Evolutionary conservation across 1,139 yeast species (phyloP), one percentile per base, ranked within the genome.

Genomic region (Chernovozyma aurita): DNA sequence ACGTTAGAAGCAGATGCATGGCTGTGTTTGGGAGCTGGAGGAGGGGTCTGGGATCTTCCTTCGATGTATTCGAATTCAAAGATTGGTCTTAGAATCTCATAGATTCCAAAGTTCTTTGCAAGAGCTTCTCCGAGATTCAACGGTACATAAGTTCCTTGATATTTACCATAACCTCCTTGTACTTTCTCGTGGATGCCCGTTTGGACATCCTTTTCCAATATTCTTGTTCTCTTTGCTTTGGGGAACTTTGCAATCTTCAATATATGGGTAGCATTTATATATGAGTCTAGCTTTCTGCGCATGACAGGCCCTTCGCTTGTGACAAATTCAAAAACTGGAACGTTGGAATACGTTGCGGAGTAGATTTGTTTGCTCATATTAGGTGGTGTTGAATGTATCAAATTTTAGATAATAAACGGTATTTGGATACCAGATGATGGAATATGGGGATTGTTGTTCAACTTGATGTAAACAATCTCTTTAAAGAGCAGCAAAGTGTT

Each of bases 91-190:
- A 92, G 63, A 18, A 74, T 69, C 2, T 76, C 84, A 41, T 70
- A 71, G 1, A 90, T 96, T 1, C 76, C 81, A 51, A 85, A 90
- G 49, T 79, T 80, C 34, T 65, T 66, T 2, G 96, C 95, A 25
- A 85, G 63, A 6, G 73, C 70, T 1, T 72, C 73, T 0, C 90
- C 86, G 24, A 83, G 61, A 20, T 74, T 73, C 42, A 76, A 64
- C 0, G 96, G 95, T 17, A 88, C 83, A 87, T 96, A 92, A 0
- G 97, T 86, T 1, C 97, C 97, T 61, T 90, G 97, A 56, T 85
- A 86, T 53, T 87, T 84, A 12, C 97, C 97, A 54, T 88, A 86
- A 0, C 96, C 97, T 32, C 96, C 97, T 61, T 88, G 96, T 11
- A 90, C 92, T 55, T 88, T 90, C 55, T 90, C 97, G 57, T 87